Conservation (phyloP, 768 basidiomycete species). For the Naganishia friedmannii region DNA sequence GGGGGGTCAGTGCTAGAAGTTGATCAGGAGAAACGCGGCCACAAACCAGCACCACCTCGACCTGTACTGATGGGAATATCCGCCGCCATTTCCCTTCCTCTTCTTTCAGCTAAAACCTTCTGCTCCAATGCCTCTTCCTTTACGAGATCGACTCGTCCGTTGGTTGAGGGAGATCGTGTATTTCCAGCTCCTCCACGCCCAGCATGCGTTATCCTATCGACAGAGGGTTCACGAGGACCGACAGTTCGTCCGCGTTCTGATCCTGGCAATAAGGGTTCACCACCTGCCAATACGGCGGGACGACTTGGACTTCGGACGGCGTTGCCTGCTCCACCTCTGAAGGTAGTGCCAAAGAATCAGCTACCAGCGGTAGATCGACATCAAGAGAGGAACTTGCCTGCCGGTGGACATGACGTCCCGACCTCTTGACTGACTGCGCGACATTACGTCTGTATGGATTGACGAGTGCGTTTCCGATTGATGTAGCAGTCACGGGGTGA, state of each 20-base stretch:
- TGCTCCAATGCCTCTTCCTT: slow-evolving; percentile 45
- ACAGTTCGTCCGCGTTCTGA: slow-evolving; percentile 40
- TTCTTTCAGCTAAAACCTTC: slow-evolving; percentile 39
- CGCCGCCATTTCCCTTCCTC: slow-evolving; percentile 40
- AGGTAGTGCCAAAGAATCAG: slow-evolving; percentile 16
- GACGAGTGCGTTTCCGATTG: neutral
- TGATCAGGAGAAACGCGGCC: too few relatives aligned
- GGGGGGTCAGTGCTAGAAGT: neutral
- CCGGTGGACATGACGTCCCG: slow-evolving; percentile 35
- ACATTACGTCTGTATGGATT: slow-evolving; percentile 17
- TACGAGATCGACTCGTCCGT: slow-evolving; percentile 33
- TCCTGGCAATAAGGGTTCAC: slow-evolving; percentile 38
- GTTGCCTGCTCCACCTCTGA: slow-evolving; percentile 48
- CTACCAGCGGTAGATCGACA: neutral
- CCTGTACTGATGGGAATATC: slow-evolving; percentile 48
- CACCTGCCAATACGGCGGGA: slow-evolving; percentile 32
- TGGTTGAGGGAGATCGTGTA: slow-evolving; percentile 63
- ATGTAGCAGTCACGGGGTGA: neutral
- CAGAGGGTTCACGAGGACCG: neutral
- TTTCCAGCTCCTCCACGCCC: slow-evolving; percentile 84
- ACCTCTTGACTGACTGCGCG: slow-evolving; percentile 33
- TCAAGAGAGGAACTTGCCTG: slow-evolving; percentile 2
- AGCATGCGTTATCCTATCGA: slow-evolving; percentile 49
- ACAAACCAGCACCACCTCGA: slow-evolving; percentile 48
- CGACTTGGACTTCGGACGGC: slow-evolving; percentile 43